Base-by-base conservation (phyloP, 139 green algal genomes). In the Tetratostichococcus sp. region DNA sequence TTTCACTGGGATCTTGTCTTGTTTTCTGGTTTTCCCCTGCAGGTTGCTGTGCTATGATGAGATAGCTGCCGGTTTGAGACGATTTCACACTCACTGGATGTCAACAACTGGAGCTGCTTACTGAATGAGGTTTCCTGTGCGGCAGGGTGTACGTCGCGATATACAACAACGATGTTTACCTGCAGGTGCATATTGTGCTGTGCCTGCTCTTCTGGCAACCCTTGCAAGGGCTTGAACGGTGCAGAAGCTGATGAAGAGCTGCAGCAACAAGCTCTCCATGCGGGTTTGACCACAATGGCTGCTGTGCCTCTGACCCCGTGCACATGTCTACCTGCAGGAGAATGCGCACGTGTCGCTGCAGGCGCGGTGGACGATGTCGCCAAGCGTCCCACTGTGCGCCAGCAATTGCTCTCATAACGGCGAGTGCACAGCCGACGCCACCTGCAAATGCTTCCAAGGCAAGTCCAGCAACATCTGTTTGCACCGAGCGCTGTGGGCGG, bases 81-180 rank as follows among this genome's bases (percentile, higher is more conserved):
- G n/a, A n/a, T n/a, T n/a, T n/a, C n/a, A n/a, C n/a, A n/a, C n/a
- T n/a, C n/a, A n/a, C n/a, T n/a, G n/a, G n/a, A n/a, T n/a, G n/a
- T n/a, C n/a, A n/a, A n/a, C n/a, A n/a, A n/a, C n/a, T n/a, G n/a
- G n/a, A n/a, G n/a, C n/a, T n/a, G n/a, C n/a, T n/a, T n/a, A n/a
- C n/a, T n/a, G n/a, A n/a, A n/a, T n/a, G n/a, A n/a, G n/a, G 19
- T n/a, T 35, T n/a, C 5, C 11, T 39, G 19, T 70, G 17, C 4
- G 8, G 73, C 35, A 68, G 62, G n/a, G 62, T 68, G 25, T 79
- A 81, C 70, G 65, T 87, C 17, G 82, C 28, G 0, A 72, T 87
- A 59, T 82, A 75, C 70, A 84, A 87, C 78, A 83, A 87, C 71
- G 69, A 82, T 30, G 50, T 77, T 34, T 79, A 83, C 65, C 42